Conservation (phyloP, 345 rosid species). For the Trapa bicornis region DNA sequence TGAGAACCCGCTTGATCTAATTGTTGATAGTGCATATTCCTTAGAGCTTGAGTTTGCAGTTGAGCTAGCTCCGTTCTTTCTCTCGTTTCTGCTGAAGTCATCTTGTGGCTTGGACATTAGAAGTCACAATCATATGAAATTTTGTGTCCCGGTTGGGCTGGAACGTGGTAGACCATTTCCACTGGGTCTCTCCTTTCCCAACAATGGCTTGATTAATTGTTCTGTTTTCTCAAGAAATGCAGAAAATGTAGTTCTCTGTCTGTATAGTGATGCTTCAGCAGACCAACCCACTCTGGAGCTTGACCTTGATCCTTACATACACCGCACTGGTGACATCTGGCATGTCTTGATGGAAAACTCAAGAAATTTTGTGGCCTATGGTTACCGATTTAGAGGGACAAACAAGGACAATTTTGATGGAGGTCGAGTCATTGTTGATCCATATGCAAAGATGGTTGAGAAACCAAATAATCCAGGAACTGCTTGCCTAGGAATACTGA, state of each 20-base stretch:
- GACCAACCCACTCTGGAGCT: slow-evolving; percentile 71
- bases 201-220: slow-evolving; percentile 58
- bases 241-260: slow-evolving; percentile 46
- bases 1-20: slow-evolving; percentile 36
- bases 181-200: slow-evolving; percentile 58
- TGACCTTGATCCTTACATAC: slow-evolving; percentile 78
- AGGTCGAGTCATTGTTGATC: slow-evolving; percentile 50
- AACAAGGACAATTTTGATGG: slow-evolving; percentile 12
- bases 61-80: slow-evolving; percentile 52
- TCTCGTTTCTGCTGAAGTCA: slow-evolving; percentile 60
- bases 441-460: slow-evolving; percentile 50
- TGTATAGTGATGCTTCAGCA: slow-evolving; percentile 39
- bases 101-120: slow-evolving; percentile 32
- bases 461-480: slow-evolving; percentile 16
- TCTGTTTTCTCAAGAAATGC: slow-evolving; percentile 58
- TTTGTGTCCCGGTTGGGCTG: slow-evolving; percentile 80
- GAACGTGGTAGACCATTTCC: slow-evolving; percentile 56
- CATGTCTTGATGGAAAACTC: slow-evolving; percentile 54
- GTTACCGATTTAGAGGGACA: slow-evolving; percentile 47
- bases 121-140: slow-evolving; percentile 41
- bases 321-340: slow-evolving; percentile 83
- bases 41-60: slow-evolving; percentile 62
- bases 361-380: slow-evolving; percentile 43
- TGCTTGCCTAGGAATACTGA: slow-evolving; percentile 42
- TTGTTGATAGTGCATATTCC: slow-evolving; percentile 26